Percentiles rank a stretch among this genome's conserved stretches.
Conservation (phyloP, 2,329 filamentous ascomycete genomes). For the Beauveria bassiana region DNA sequence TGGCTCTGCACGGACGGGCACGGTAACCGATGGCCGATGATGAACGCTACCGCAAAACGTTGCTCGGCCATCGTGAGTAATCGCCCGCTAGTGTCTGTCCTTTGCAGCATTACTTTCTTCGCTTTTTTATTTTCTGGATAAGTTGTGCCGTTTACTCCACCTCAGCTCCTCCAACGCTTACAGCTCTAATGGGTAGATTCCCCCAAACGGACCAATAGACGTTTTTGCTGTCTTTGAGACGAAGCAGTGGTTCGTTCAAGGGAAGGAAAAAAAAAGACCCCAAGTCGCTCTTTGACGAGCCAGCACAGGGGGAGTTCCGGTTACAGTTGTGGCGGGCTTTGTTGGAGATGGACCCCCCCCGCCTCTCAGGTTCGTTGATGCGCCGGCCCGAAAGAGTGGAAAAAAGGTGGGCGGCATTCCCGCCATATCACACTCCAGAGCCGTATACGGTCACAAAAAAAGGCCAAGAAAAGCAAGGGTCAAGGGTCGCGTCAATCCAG, state of each 20-base stretch:
- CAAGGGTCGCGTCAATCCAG: background rate
- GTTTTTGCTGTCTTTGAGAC: too few relatives aligned
- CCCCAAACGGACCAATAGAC: too few relatives aligned
- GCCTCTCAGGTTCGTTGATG: background rate
- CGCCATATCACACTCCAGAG: constrained; percentile 1
- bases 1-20: background rate
- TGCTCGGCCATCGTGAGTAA: background rate
- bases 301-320: too few relatives aligned
- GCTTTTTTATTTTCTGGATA: background rate
- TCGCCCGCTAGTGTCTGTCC: background rate
- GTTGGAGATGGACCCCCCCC: too few relatives aligned
- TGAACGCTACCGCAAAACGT: background rate
- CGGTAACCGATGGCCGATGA: background rate
- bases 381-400: background rate
- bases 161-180: too few relatives aligned
- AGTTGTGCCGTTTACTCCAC: too few relatives aligned
- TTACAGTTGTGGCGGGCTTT: too few relatives aligned
- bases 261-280: too few relatives aligned
- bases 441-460: background rate
- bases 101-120: background rate
- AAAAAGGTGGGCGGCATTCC: background rate
- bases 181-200: too few relatives aligned
- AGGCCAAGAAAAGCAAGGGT: background rate
- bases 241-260: too few relatives aligned
- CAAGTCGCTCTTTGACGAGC: too few relatives aligned